Percentiles rank a stretch among this genome's conserved stretches.
Conservation (phyloP, 306 rosid species). For the Hippophae tibetana region DNA sequence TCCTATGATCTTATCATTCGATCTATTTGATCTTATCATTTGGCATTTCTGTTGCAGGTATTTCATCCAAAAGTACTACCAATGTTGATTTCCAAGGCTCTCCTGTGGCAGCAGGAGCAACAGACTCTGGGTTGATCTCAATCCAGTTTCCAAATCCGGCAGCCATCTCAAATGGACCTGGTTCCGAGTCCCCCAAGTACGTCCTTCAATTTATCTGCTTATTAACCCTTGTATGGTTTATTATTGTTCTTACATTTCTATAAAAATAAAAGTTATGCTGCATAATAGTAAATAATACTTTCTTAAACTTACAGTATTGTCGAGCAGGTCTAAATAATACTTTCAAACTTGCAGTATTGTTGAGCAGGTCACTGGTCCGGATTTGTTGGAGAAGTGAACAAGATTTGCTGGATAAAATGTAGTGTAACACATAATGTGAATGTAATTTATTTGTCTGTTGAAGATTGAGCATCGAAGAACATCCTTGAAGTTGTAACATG, state of each 20-base stretch:
- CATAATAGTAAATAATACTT: constrained; percentile 1
- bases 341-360: constrained; percentile 45
- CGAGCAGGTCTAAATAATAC: constrained; percentile 24
- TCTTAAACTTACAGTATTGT: constrained; percentile 45
- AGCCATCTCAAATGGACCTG: constrained; percentile 35
- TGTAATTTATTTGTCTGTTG: constrained; percentile 11
- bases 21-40: background rate
- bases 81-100: constrained; percentile 42
- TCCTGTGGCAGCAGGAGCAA: constrained; percentile 35
- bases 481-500: constrained; percentile 23
- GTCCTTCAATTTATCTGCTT: constrained; percentile 16
- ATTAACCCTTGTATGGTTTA: background rate
- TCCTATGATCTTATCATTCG: background rate
- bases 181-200: constrained; percentile 52
- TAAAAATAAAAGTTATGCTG: background rate
- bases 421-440: constrained; percentile 12
- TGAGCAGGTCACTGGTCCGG: constrained; percentile 42
- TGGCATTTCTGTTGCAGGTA: constrained; percentile 34
- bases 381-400: constrained; percentile 25
- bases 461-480: constrained; percentile 16
- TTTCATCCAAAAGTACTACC: constrained; percentile 46
- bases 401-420: constrained; percentile 26
- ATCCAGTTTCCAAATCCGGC: constrained; percentile 45
- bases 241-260: background rate
- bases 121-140: constrained; percentile 32